Base-by-base conservation (phyloP, 1,139 yeast species). In the Pichia sp. region DNA sequence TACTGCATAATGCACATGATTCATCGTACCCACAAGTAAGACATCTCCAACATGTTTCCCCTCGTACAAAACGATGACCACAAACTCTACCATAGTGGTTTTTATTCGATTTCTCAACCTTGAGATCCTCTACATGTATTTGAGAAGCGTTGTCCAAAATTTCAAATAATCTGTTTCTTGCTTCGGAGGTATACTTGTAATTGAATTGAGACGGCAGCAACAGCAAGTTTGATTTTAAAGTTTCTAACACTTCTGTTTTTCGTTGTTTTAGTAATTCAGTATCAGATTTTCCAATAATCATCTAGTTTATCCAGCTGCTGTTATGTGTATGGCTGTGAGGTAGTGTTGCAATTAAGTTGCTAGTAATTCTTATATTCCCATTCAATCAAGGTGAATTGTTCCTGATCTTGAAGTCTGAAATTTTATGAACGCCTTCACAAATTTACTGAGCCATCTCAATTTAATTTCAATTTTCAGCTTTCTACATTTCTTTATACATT, bases 11-110 rank as follows among this genome's bases (percentile, higher is more conserved):
- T 0, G 91, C 95, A 62, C 95, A 84, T 0, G 94, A 80, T 39
- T 84, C 95, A 56, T 85, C 95, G 40, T 73, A 71, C 0, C 88
- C 91, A 61, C 96, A 86, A 0, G 95, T 84, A 35, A 74, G 56
- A 53, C 96, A 86, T 35, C 93, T 67, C 56, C 83, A 84, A 4
- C 88, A 82, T 0, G 95, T 91, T 54, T 86, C 95, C n/a, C 95
- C 95, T 41, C 78, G 75, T 35, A 77, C 68, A 53, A 86, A 83
- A 40, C 80, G 77, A 28, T 83, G 67, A 2, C 88, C 84, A 61
- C 96, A 86, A 0, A 94, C 84, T 59, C 83, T 68, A 30, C 79
- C 74, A 12, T 77, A 72, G 54, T 85, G 95, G 34, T 66, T 65
- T 4, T 73, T 74, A 30, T 51, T 44, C 8, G 49, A 36, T 4